Evolutionary conservation across 768 basidiomycete genomes (phyloP), one percentile per base, ranked within the genome.

Genomic region (Daedaleopsis sinensis): DNA sequence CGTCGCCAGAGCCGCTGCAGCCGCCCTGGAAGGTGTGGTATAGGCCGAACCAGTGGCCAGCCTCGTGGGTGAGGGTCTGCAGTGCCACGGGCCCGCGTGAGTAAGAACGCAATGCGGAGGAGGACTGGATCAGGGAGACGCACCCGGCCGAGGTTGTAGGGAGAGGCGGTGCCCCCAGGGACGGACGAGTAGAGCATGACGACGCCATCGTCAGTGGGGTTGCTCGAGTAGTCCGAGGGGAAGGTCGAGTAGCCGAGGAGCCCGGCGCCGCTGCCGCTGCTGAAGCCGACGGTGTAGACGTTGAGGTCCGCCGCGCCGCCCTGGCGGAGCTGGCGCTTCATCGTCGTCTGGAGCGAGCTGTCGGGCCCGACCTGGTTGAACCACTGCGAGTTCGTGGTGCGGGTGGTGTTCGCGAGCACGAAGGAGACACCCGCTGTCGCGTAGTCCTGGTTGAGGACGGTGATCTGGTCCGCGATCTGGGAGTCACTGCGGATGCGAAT

Each of bases 21-120:
- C 80, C 80, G 44, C 81, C 81, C 67, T 86, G 80, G 80, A 84
- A 85, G 24, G 84, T 83, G 73, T 85, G 83, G 72, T 78, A 84
- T 24, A 85, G 76, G 27, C 84, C 84, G 60, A 83, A 73, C 84
- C 84, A 86, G 73, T 85, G 84, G n/a, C 84, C 83, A 51, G 77
- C 79, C 70, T 86, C 85, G 67, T 86, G 85, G 15, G 79, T 83
- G 61, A 82, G 65, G 47, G 81, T 86, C 70, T 80, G 62, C 6
- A 21, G 37, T 9, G 21, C 0, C 16, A n/a, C 35, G 23, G n/a
- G 15, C 38, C 11, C 27, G 38, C 24, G 19, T 52, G 27, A 39
- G 52, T 21, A 39, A 5, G 4, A 18, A 39, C 4, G 18, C n/a
- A n/a, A 5, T n/a, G 36, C 16, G 35, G 5, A 12, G 39, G 12